Conservation (phyloP, 345 rosid species). For the Zanthoxylum bungeanum region DNA sequence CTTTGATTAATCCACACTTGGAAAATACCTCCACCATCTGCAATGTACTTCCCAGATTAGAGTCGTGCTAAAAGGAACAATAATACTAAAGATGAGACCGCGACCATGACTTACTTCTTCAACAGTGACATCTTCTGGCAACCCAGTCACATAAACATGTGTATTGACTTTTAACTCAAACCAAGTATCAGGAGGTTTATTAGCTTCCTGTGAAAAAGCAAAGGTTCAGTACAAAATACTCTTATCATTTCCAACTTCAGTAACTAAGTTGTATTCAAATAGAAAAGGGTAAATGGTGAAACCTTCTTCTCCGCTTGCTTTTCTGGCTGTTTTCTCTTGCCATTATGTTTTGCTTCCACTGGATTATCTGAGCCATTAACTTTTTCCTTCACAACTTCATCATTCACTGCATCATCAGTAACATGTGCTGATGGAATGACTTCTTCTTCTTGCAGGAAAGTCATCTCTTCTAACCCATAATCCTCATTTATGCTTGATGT, state of each 20-base stretch:
- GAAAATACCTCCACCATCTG: constrained; percentile 92
- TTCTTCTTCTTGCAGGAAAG: constrained; percentile 76
- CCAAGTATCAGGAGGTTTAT: constrained; percentile 95
- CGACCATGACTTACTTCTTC: constrained; percentile 71
- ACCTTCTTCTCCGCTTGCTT: constrained; percentile 68
- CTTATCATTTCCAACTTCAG: background rate
- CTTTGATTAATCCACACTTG: constrained; percentile 96
- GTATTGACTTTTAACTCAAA: constrained; percentile 97
- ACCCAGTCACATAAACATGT: constrained; percentile 87
- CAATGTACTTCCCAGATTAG: constrained; percentile 23
- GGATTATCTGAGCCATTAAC: constrained; percentile 36
- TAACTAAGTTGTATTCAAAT: background rate
- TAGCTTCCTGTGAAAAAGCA: constrained; percentile 61
- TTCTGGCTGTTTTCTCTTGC: constrained; percentile 71
- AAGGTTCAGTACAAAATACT: background rate
- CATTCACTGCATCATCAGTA: constrained; percentile 35
- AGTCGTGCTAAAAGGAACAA: constrained; percentile 18
- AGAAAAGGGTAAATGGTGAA: constrained; percentile 6
- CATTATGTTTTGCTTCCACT: constrained; percentile 37
- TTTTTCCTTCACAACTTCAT: constrained; percentile 36
- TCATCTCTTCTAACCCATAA: constrained; percentile 80
- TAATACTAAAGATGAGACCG: constrained; percentile 9
- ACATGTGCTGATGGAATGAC: constrained; percentile 43
- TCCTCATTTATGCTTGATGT: constrained; percentile 28
- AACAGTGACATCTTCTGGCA: constrained; percentile 81